phyloP scores from a whole-genome alignment of 495 filamentous ascomycete species.

The Trichodelitschia bisporula region DNA sequence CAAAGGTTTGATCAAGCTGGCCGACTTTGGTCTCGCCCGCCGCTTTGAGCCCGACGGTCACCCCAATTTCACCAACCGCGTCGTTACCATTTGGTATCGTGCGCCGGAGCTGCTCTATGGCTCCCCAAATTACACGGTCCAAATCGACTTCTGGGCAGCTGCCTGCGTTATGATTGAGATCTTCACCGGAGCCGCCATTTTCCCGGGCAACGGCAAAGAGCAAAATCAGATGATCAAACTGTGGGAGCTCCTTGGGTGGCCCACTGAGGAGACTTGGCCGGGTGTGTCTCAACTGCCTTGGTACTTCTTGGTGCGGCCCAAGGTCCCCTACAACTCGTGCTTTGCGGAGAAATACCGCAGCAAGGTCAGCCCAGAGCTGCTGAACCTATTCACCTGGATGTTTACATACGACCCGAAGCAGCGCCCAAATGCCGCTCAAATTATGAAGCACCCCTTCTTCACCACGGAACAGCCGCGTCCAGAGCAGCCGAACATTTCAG shows the following conservation, averaged over 20 bases:
- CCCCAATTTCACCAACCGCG: constrained; percentile 94
- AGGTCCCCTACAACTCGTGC: constrained; percentile 42
- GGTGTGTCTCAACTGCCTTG: constrained; percentile 77
- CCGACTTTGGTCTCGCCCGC: constrained; percentile 91
- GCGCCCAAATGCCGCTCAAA: constrained; percentile 63
- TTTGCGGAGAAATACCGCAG: constrained; percentile 70
- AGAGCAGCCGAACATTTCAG: constrained; percentile 42
- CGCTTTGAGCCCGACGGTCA: constrained; percentile 77
- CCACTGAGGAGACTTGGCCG: constrained; percentile 65
- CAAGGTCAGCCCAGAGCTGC: constrained; percentile 38
- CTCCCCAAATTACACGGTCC: constrained; percentile 81
- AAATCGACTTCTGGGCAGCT: constrained; percentile 94
- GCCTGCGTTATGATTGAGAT: constrained; percentile 95
- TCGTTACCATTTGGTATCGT: constrained; percentile 96
- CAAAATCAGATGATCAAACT: constrained; percentile 93
- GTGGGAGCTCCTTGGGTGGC: constrained; percentile 77
- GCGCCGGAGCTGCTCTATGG: constrained; percentile 84
- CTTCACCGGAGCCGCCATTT: constrained; percentile 84
- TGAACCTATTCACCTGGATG: constrained; percentile 58
- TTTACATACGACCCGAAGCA: constrained; percentile 71
- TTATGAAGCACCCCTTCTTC: constrained; percentile 81
- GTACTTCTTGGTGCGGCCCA: constrained; percentile 73
- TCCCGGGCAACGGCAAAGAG: constrained; percentile 83
- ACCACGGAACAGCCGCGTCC: constrained; percentile 54
- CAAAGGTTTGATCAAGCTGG: constrained; percentile 68